Base-by-base conservation (phyloP, 306 rosid genomes). In the Arachis stenosperma region DNA sequence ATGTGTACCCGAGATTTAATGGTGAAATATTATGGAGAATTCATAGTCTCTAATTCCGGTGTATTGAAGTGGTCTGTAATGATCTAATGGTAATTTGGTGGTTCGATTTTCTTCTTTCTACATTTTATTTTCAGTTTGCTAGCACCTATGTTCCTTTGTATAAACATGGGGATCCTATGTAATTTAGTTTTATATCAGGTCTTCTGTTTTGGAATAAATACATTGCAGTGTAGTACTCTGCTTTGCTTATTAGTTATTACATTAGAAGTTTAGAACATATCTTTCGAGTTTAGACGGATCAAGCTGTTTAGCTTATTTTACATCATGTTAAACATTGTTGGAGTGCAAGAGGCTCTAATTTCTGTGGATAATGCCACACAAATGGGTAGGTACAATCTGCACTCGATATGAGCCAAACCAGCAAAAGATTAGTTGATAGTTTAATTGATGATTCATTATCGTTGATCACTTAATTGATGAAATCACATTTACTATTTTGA, bases 21-120 rank as follows among this genome's bases (percentile, higher is more conserved):
- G 78, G 83, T 66, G 69, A 68, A 60, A 33, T 42, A 15, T 6
- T 61, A 61, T 6, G 10, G 71, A 60, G 79, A 67, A 44, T 61
- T 61, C 43, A 13, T 60, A 50, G 62, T 17, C 76, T 66, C 27
- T 39, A 40, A 57, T 61, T 42, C 22, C 12, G 37, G 61, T 67
- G 74, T 54, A 60, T 61, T 50, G 71, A 74, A 61, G 55, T 66
- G 42, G 79, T 55, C 43, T 77, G 43, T 63, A 37, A 62, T 37
- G 51, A 56, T 5, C 43, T 60, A 60, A 12, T 51, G 50, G 10
- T 67, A 55, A 44, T 75, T 66, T 51, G 61, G 69, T 62, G 30
- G 14, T 54, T 72, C 65, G 39, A 52, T 79, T 44, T 65, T 67
- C 53, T 69, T 46, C 65, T 61, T 48, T 54, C 9, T 15, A 8